These are phyloP conservation scores for Emergomyces orientalis DNA, from an alignment of 2,329 filamentous ascomycete genomes.

Conservation along the genomic window DNA sequence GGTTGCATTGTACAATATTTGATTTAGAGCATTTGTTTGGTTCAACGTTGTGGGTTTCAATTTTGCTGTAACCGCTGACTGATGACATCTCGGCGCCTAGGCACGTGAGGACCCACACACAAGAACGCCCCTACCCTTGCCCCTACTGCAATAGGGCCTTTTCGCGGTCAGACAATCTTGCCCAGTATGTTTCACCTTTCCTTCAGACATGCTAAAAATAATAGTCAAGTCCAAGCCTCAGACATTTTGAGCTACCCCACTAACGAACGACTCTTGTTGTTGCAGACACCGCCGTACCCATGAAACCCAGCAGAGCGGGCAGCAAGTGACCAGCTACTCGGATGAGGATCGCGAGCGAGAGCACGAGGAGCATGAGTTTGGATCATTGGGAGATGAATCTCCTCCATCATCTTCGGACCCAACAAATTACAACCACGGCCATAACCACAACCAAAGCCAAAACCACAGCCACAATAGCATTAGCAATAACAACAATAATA, in stretches of 20 bases:
- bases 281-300: constrained; percentile 65
- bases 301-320: constrained; percentile 58
- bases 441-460: not conserved
- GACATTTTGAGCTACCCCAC: not conserved
- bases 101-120: constrained; percentile 97
- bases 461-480: not conserved
- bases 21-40: constrained; percentile 21
- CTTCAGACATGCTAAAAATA: constrained; percentile 4
- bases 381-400: constrained; percentile 68
- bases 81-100: constrained; percentile 46
- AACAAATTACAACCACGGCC: not conserved
- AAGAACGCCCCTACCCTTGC: constrained; percentile 97
- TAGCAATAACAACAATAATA: not conserved
- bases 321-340: constrained; percentile 30
- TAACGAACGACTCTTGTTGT: constrained; percentile 18
- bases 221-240: not conserved
- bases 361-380: constrained; percentile 76
- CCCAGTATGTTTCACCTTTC: constrained; percentile 60
- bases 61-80: constrained; percentile 44
- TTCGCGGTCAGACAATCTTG: constrained; percentile 95
- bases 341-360: constrained; percentile 86
- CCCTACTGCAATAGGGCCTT: constrained; percentile 98
- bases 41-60: constrained; percentile 26
- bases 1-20: constrained; percentile 16
- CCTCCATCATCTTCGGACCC: constrained; percentile 51